Percentiles rank a stretch among this genome's conserved stretches.
Evolutionary conservation across 2,329 filamentous ascomycete genomes (phyloP).

Genomic region (Macroventuria anomochaeta): DNA sequence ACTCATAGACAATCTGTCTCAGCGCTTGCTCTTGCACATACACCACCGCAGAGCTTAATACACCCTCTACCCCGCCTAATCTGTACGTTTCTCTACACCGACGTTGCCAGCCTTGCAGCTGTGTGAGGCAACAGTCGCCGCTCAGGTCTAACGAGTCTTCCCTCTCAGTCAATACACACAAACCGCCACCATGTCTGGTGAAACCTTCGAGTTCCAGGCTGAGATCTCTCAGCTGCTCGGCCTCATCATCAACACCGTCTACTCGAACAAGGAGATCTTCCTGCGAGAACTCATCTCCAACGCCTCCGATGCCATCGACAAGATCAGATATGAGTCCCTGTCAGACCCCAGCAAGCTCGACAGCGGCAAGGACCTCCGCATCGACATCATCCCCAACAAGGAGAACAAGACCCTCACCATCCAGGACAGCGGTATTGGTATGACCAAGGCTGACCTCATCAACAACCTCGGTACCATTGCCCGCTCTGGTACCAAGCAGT

Average conservation of each 20-base stretch:
- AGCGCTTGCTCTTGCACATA: constrained; percentile 29
- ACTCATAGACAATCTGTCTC: constrained; percentile 32
- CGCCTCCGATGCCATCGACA: constrained; percentile 98
- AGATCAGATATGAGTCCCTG: constrained; percentile 98
- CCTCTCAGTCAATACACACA: constrained; percentile 25
- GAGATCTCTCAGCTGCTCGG: constrained; percentile 99
- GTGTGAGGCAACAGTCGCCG: constrained; percentile 9
- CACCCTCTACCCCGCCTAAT: constrained; percentile 30
- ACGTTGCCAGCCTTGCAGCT: constrained; percentile 17
- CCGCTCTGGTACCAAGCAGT: constrained; percentile 99
- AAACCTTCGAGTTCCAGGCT: constrained; percentile 99
- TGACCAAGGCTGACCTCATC: constrained; percentile 99
- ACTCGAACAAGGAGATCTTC: constrained; percentile 99
- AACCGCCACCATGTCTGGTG: constrained; percentile 73
- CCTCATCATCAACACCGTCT: constrained; percentile 99
- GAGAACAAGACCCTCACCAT: constrained; percentile 97
- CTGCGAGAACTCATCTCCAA: constrained; percentile 98
- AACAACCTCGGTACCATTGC: constrained; percentile 99
- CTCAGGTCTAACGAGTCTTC: constrained; percentile 16
- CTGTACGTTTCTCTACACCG: constrained; percentile 29
- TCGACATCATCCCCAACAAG: constrained; percentile 99
- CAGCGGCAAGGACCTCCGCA: constrained; percentile 94
- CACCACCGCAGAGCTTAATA: constrained; percentile 30
- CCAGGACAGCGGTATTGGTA: constrained; percentile 97
- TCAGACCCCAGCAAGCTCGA: constrained; percentile 98